Percentiles rank a stretch among this genome's conserved stretches.
Evolutionary conservation across 345 rosid species (phyloP).

Genomic region (Brassica cretica): DNA sequence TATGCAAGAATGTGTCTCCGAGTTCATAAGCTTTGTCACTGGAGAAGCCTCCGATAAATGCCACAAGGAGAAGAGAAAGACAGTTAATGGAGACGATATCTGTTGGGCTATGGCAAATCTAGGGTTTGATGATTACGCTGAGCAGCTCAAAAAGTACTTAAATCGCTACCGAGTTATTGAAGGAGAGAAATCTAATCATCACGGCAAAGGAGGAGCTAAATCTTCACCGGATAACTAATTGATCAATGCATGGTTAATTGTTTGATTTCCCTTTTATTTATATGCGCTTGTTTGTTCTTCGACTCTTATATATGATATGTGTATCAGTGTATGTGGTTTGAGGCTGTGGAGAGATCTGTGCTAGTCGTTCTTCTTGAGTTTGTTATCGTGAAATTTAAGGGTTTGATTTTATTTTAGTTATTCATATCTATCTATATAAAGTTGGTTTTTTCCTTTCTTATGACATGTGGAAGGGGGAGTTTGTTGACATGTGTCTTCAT

Average conservation of each 20-base stretch:
- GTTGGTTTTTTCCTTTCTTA: too few species aligned
- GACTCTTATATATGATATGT: neutral
- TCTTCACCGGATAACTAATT: slow-evolving; percentile 15
- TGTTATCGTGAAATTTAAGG: neutral
- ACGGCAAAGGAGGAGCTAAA: slow-evolving; percentile 38
- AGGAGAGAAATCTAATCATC: slow-evolving; percentile 55
- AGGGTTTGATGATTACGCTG: slow-evolving; percentile 71
- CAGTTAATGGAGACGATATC: slow-evolving; percentile 66
- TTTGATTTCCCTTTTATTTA: neutral
- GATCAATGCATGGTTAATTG: neutral
- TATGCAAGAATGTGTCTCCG: slow-evolving; percentile 79
- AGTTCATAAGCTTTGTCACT: slow-evolving; percentile 73
- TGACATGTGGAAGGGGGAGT: too few species aligned
- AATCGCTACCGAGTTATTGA: slow-evolving; percentile 51
- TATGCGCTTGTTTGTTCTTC: slow-evolving; percentile 2
- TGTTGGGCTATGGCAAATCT: slow-evolving; percentile 71
- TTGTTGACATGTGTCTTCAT: too few species aligned
- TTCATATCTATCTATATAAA: too few species aligned
- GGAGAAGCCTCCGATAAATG: slow-evolving; percentile 75
- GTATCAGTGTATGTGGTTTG: slow-evolving; percentile 23
- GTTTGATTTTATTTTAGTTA: neutral
- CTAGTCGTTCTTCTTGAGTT: neutral
- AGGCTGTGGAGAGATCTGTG: slow-evolving; percentile 9
- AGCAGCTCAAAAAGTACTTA: slow-evolving; percentile 54
- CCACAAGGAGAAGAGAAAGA: slow-evolving; percentile 74